Percentiles rank a stretch among this genome's conserved stretches.
phyloP scores from a whole-genome alignment of 2,329 filamentous ascomycete genomes.

The Periconia sp. region DNA sequence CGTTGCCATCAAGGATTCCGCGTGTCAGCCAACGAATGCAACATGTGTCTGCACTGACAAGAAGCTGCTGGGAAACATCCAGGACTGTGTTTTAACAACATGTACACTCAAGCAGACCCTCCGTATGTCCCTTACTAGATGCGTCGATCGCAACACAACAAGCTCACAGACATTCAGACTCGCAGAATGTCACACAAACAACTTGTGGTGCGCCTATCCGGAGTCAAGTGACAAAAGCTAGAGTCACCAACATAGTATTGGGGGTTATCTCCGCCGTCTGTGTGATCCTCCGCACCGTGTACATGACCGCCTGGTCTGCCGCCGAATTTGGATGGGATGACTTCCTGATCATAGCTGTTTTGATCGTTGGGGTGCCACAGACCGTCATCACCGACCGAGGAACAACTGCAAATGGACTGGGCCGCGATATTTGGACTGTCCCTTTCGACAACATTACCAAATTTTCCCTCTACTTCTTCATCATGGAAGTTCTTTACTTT shows the following conservation, averaged over 20 bases:
- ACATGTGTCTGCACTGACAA: conserved; percentile 17
- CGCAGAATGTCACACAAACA: conserved; percentile 46
- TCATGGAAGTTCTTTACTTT: conserved; percentile 34
- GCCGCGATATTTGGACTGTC: conserved; percentile 55
- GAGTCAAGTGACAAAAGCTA: conserved; percentile 35
- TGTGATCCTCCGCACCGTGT: conserved; percentile 40
- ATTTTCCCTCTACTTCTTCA: conserved; percentile 40
- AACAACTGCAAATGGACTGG: conserved; percentile 41
- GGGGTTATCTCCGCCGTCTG: conserved; percentile 37
- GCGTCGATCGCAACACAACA: not conserved
- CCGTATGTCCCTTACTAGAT: conserved; percentile 6
- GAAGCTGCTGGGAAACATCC: conserved; percentile 9
- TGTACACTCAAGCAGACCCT: conserved; percentile 15
- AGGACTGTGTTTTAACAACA: conserved; percentile 12
- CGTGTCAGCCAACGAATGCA: conserved; percentile 13
- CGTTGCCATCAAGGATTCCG: conserved; percentile 10
- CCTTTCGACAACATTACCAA: conserved; percentile 42
- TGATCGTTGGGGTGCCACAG: conserved; percentile 19
- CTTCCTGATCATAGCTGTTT: conserved; percentile 20
- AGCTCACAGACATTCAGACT: conserved; percentile 29
- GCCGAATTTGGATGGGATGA: conserved; percentile 45
- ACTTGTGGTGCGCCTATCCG: conserved; percentile 44
- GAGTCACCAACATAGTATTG: conserved; percentile 37
- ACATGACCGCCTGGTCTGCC: conserved; percentile 40
- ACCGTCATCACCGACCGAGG: conserved; percentile 21